Evolutionary conservation across 2,329 filamentous ascomycete species (phyloP), one percentile per base, ranked within the genome.

Genomic region (Penicillium polonicum): DNA sequence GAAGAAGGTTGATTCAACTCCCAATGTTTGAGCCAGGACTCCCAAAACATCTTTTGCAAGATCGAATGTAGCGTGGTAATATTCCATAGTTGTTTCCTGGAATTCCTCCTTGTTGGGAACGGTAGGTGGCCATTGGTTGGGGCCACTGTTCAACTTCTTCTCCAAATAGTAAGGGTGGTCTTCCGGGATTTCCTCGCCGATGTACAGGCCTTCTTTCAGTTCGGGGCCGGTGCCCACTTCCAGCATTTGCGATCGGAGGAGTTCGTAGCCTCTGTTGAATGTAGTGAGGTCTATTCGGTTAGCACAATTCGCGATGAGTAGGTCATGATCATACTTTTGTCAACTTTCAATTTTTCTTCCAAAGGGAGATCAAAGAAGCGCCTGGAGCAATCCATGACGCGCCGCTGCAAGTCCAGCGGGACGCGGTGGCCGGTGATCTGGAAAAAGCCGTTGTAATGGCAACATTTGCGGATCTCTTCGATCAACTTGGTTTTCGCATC

Each of bases 261-360:
- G 65, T 56, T 79, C 77, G 61, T 79, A 79, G 49, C 77, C 77
- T 31, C 77, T 73, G 62, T 78, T 75, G 65, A 72, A 77, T 3
- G 69, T 71, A 48, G 75, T 78, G 35, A 63, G 68, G 46, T 75
- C 72, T 76, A 42, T 12, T 2, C 9, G 9, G 31, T 64, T 12
- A 59, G 33, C 51, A 27, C 3, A 21, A 42, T 48, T 9, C 17
- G n/a, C 27, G 13, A 19, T 12, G 23, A 13, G n/a, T 17, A 19
- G 15, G 3, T 33, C 29, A 45, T 19, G 25, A 2, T 52, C 51
- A 63, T 60, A 74, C 72, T 70, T 51, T 71, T 73, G 48, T 68
- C 67, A 45, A 74, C 60, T 51, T 65, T 68, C 45, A 74, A 67
- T 60, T 81, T 81, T 53, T 78, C 75, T 19, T 77, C 76, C 13